A percentile compares a stretch with the other conserved stretches of the same genome.
These are phyloP conservation scores for Monilinia aucupariae DNA, from an alignment of 2,329 filamentous ascomycete genomes.

Conservation along the genomic window DNA sequence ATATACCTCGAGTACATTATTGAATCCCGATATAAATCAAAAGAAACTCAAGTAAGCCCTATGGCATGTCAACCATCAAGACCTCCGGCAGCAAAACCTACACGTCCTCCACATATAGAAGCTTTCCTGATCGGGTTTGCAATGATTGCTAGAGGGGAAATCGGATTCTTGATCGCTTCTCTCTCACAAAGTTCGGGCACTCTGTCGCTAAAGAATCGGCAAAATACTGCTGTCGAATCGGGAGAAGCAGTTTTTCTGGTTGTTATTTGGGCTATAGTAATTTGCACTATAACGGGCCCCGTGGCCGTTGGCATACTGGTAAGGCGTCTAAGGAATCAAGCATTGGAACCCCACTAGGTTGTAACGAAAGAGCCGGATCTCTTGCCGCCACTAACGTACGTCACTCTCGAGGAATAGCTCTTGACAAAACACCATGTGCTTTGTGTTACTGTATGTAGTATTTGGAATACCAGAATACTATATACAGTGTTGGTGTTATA, in stretches of 20 bases:
- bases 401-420: too few relatives aligned
- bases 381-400: too few relatives aligned
- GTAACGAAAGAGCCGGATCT: too few relatives aligned
- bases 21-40: not conserved
- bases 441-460: too few relatives aligned
- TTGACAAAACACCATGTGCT: too few relatives aligned
- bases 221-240: slow-evolving; percentile 11
- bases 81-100: not conserved
- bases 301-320: slow-evolving; percentile 45
- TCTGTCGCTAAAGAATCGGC: slow-evolving; percentile 19
- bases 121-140: slow-evolving; percentile 36
- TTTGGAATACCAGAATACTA: too few relatives aligned
- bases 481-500: too few relatives aligned
- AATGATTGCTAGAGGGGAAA: slow-evolving; percentile 76
- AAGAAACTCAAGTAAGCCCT: not conserved
- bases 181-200: slow-evolving; percentile 52
- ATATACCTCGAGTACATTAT: slow-evolving; percentile 24
- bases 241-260: slow-evolving; percentile 44
- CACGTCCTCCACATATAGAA: slow-evolving; percentile 23
- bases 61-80: not conserved
- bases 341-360: not conserved
- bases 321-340: slow-evolving; percentile 35
- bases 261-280: slow-evolving; percentile 50
- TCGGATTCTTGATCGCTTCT: slow-evolving; percentile 70
- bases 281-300: slow-evolving; percentile 51